Base-by-base conservation (phyloP, 345 rosid species). In the Firmiana major region DNA sequence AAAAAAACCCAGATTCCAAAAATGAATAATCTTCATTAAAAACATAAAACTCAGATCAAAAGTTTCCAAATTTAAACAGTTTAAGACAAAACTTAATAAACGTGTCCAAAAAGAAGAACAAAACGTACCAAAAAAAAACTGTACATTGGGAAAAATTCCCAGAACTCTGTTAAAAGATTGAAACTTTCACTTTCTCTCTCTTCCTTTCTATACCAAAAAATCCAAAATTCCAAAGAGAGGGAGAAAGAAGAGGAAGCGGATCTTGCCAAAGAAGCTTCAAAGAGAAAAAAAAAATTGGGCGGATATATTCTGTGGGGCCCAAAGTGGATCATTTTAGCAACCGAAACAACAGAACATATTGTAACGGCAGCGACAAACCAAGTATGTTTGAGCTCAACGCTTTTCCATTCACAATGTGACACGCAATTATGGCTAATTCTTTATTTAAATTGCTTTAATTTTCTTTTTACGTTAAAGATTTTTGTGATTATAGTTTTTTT, bases 51-150 rank as follows among this genome's bases (percentile, higher is more conserved):
- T 12, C 31, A 45, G 43, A 59, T 60, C 77, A 46, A 45, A 46
- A 75, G 24, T 45, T 75, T 62, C 66, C 69, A 60, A 75, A 24
- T 62, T 59, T 16, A 53, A 53, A 34, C 60, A 71, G 9, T 53
- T 24, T 51, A 19, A 71, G 58, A 60, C 19, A 15, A 60, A 45
- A 24, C 58, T 48, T 43, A 60, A 42, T 60, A 12, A 16, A 26
- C 12, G n/a, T 4, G 53, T 43, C 21, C 22, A 63, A 74, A n/a
- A 38, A 10, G 15, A 26, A 73, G n/a, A 22, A 17, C 48, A 19
- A 36, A 38, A 9, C 12, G 21, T 9, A 67, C 31, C 9, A 34
- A 43, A 68, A 45, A 22, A 6, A 15, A 6, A 54, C 9, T 63
- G 58, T 11, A 21, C 78, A 63, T 31, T n/a, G n/a, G 42, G 28